phyloP scores from a whole-genome alignment of 345 rosid species.

The Brassica carinata region DNA sequence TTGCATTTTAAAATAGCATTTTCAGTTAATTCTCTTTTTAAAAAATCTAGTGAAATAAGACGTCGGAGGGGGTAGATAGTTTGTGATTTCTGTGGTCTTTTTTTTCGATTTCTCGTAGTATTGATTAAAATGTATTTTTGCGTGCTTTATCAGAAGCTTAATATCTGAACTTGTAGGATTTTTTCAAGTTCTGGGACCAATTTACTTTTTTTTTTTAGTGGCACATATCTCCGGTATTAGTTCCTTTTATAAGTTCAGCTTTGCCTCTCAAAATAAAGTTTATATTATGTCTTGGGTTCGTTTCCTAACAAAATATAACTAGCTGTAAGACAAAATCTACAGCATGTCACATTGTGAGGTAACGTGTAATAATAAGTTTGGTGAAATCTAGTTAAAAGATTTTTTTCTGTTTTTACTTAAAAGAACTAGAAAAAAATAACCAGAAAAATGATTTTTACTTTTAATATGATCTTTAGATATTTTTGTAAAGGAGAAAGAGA shows the following conservation, averaged over 20 bases:
- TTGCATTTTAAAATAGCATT: neutral
- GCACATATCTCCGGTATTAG: neutral
- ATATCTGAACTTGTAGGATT: neutral
- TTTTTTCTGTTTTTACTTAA: neutral
- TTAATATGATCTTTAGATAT: no score
- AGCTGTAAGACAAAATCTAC: neutral
- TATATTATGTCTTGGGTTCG: neutral
- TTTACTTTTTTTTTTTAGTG: neutral
- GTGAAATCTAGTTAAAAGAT: neutral
- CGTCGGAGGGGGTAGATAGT: neutral
- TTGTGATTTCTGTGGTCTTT: slow-evolving; percentile 1
- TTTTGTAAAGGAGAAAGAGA: no score
- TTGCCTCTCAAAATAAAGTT: neutral
- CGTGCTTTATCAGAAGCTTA: neutral
- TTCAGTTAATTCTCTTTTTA: neutral
- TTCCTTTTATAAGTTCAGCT: neutral
- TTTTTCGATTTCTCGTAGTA: neutral
- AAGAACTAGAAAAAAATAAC: no score
- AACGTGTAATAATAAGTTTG: neutral
- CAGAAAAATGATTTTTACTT: no score
- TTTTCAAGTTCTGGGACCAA: slow-evolving; percentile 13
- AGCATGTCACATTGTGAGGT: neutral
- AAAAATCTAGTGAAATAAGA: neutral
- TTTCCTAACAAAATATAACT: neutral
- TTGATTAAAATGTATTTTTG: neutral